Conservation (phyloP, 257 asterid species). For the Ajuga chamaepitys region DNA sequence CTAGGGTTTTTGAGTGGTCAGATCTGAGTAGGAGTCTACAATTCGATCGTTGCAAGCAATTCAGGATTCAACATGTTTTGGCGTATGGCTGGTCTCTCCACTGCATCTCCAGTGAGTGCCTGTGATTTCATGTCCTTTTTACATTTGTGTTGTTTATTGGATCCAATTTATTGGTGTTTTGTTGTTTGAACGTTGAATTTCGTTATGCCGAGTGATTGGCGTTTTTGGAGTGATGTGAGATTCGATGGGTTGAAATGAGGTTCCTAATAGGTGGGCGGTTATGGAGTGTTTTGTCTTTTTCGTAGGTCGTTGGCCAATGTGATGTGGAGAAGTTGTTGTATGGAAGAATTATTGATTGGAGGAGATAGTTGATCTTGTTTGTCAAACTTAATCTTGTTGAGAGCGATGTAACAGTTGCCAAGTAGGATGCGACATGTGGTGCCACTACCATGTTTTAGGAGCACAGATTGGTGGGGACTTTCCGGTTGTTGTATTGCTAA, state of each 20-base stretch:
- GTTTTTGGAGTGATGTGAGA: constrained; percentile 9
- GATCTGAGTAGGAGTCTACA: constrained; percentile 29
- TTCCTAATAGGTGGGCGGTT: background rate
- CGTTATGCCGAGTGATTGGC: background rate
- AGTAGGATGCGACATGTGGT: constrained; percentile 15
- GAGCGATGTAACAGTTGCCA: constrained; percentile 19
- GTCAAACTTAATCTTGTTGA: constrained; percentile 1
- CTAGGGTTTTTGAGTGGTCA: constrained; percentile 38
- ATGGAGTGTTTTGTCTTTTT: background rate
- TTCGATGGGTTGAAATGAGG: constrained; percentile 6
- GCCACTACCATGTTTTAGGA: background rate
- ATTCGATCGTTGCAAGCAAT: constrained; percentile 9
- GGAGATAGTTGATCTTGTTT: background rate
- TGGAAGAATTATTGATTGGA: constrained; percentile 5
- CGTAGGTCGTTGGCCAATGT: constrained; percentile 10
- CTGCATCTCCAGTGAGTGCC: constrained; percentile 68
- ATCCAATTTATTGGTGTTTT: constrained; percentile 11
- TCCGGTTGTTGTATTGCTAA: constrained; percentile 8
- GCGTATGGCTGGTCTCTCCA: constrained; percentile 65
- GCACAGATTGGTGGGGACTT: background rate
- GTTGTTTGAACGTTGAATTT: background rate
- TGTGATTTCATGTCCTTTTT: constrained; percentile 3
- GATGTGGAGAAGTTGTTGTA: constrained; percentile 3
- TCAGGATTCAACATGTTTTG: constrained; percentile 55
- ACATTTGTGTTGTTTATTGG: constrained; percentile 1